Evolutionary conservation across 2,329 filamentous ascomycete species (phyloP), one percentile per base, ranked within the genome.

Genomic region (Metarhizium rileyi): DNA sequence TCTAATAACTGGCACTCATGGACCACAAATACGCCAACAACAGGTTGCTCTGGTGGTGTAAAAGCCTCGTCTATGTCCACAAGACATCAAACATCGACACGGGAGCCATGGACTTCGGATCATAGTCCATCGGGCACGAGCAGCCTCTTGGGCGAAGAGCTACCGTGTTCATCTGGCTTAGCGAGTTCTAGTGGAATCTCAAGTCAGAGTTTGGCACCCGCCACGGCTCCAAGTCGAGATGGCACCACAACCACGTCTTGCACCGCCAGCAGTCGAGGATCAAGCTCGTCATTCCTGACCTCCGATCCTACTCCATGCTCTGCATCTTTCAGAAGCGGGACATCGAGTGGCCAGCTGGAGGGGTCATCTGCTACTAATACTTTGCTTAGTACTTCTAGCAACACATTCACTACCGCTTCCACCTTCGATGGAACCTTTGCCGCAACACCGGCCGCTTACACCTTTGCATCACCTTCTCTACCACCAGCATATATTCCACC

Each of bases 401-500:
- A 23, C 26, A 40, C 47, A 40, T 27, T 22, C 16, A 36, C 40
- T n/a, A 46, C 46, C 25, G 30, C 28, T 6, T 33, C 42, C 25
- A 33, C 26, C 16, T 48, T n/a, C 22, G 20, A 23, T 8, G 28
- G 33, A 20, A 18, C 20, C 14, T 28, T 36, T 10, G 49, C 14
- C 10, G 47, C 50, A 8, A 26, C 25, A 7, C 50, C 42, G 5
- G 50, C 52, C 18, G 36, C 45, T 18, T 52, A 52, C 33, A 51
- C 44, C 6, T 41, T 47, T 23, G 25, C 28, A 22, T 36, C 42
- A 3, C 42, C 47, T 35, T 50, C 50, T 28, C 10, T 45, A 10
- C 53, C 48, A 1, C 53, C 52, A 4, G 49, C 50, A 12, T 51
- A 54, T 18, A 18, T 47, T 14, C 45, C 52, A 27, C 50, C 52